Percentiles rank a stretch among this genome's conserved stretches.
phyloP scores from a whole-genome alignment of 108 stramenopile species.

The Cyclostephanos invisitatus region DNA sequence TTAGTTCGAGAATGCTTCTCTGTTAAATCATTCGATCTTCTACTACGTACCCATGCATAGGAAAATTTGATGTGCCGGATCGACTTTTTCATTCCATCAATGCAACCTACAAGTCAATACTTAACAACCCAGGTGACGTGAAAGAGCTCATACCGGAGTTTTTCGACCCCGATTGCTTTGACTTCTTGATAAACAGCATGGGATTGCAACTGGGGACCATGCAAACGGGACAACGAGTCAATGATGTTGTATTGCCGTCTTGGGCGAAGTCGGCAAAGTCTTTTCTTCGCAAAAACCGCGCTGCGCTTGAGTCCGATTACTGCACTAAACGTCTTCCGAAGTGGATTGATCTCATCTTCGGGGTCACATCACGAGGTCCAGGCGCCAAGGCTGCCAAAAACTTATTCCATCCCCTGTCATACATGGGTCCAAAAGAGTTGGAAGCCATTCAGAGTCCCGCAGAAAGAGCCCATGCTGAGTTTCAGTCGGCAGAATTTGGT shows the following conservation, averaged over 20 bases:
- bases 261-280: conserved; percentile 91
- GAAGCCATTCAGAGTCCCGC: conserved; percentile 64
- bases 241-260: conserved; percentile 89
- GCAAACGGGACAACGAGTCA: conserved; percentile 84
- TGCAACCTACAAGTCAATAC: conserved; percentile 75
- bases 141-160: conserved; percentile 99
- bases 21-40: background rate
- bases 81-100: conserved; percentile 88
- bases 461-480: conserved; percentile 81
- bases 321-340: conserved; percentile 81
- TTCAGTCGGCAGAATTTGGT: conserved; percentile 88
- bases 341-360: conserved; percentile 99
- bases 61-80: conserved; percentile 97
- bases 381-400: conserved; percentile 82
- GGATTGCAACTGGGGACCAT: conserved; percentile 92
- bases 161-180: conserved; percentile 80
- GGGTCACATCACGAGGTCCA: conserved; percentile 85
- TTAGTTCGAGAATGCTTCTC: background rate
- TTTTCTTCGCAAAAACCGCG: conserved; percentile 85
- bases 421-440: conserved; percentile 75
- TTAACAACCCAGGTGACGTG: conserved; percentile 93
- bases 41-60: too few species aligned
- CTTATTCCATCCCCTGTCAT: conserved; percentile 90
- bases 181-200: conserved; percentile 90
- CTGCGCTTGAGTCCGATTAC: conserved; percentile 93